phyloP scores from a whole-genome alignment of 176 grass and related monocot species.

The Pontederia paniculata region DNA sequence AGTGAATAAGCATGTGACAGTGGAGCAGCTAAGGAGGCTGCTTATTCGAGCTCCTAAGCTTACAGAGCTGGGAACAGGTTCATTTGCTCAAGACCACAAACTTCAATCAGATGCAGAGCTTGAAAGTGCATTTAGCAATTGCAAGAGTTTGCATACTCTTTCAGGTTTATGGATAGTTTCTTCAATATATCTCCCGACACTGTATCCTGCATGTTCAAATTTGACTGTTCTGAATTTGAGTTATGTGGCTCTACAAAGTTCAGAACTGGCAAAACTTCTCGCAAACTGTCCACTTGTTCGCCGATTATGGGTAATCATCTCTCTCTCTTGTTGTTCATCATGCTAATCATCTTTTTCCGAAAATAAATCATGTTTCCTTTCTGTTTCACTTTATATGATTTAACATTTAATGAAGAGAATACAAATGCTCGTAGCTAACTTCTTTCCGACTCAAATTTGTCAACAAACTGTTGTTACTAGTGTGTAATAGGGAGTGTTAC shows the following conservation, averaged over 20 bases:
- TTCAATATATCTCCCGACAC: slow-evolving; percentile 44
- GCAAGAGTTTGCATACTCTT: neutral
- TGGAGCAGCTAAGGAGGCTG: slow-evolving; percentile 56
- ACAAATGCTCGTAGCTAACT: too few species aligned
- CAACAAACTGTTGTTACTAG: too few species aligned
- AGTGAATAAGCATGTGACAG: slow-evolving; percentile 55
- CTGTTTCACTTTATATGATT: too few species aligned
- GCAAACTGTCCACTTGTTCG: slow-evolving; percentile 40
- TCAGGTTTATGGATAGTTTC: slow-evolving; percentile 56
- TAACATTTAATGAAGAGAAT: too few species aligned
- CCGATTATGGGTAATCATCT: slow-evolving; percentile 32
- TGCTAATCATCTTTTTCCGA: neutral
- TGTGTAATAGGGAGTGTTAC: too few species aligned
- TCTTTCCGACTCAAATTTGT: too few species aligned
- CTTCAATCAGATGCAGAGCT: neutral
- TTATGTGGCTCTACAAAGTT: slow-evolving; percentile 36
- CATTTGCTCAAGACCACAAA: slow-evolving; percentile 22
- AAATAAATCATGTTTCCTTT: too few species aligned
- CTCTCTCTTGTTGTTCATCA: too few species aligned
- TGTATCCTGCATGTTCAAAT: slow-evolving; percentile 58
- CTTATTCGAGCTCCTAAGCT: slow-evolving; percentile 61
- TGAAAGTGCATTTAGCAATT: slow-evolving; percentile 1
- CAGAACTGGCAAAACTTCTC: slow-evolving; percentile 47
- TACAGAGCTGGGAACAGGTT: slow-evolving; percentile 59
- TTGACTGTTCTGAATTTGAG: slow-evolving; percentile 79